A percentile compares a stretch with the other conserved stretches of the same genome.
phyloP scores from a whole-genome alignment of 768 basidiomycete species.

The Austroboletus festivus region DNA sequence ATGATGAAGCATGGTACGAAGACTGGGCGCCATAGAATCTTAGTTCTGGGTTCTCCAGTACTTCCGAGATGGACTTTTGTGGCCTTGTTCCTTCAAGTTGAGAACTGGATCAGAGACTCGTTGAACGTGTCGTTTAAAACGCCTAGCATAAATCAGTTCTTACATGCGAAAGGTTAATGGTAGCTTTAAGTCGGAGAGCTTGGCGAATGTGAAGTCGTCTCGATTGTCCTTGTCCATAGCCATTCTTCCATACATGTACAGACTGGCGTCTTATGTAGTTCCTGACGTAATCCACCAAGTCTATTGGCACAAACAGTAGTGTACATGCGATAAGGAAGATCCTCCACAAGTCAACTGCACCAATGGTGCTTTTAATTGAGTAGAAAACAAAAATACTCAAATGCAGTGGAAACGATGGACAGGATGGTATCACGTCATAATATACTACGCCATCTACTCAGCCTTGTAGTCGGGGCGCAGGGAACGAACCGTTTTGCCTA shows the following conservation, averaged over 20 bases:
- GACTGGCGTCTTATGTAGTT: too few relatives aligned
- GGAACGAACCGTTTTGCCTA: constrained; percentile 86
- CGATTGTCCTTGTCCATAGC: constrained; percentile 61
- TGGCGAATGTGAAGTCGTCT: constrained; percentile 92
- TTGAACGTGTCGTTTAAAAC: background rate
- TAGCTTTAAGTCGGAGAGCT: constrained; percentile 82
- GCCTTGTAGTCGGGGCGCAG: constrained; percentile 84
- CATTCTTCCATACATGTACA: background rate
- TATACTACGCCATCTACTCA: constrained; percentile 34
- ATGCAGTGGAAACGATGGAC: constrained; percentile 5
- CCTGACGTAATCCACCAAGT: too few relatives aligned
- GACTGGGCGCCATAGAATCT: constrained; percentile 82
- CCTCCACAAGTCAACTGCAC: constrained; percentile 20
- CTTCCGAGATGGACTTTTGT: constrained; percentile 68
- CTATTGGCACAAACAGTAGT: background rate
- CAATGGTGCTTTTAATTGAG: constrained; percentile 24
- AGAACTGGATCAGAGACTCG: constrained; percentile 46
- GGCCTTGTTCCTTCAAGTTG: constrained; percentile 82
- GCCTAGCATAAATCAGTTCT: constrained; percentile 13
- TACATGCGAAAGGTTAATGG: constrained; percentile 87
- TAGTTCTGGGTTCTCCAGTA: constrained; percentile 80
- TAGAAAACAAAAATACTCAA: constrained; percentile 6
- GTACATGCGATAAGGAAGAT: constrained; percentile 15
- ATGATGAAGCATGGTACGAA: constrained; percentile 42
- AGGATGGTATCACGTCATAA: constrained; percentile 8